Evolutionary conservation across 2,329 filamentous ascomycete species (phyloP), one percentile per base, ranked within the genome.

Genomic region (Aureobasidium subglaciale): DNA sequence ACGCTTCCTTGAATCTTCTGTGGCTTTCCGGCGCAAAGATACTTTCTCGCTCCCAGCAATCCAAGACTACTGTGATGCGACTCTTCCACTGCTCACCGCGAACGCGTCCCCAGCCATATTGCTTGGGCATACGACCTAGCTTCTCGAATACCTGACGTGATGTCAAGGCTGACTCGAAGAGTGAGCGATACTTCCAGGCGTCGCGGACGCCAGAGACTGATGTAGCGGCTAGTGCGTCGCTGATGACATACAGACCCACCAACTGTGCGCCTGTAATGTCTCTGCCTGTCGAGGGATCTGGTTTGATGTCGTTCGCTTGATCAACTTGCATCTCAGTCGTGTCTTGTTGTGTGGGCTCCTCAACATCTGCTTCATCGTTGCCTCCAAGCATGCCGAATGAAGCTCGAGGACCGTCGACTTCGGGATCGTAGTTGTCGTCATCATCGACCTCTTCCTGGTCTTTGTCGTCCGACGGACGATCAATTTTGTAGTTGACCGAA

Each of bases 31-130:
- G 81, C 1, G 87, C 84, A 62, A 95, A 95, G 1, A 82, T 78
- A 62, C 75, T 80, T 76, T 78, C 81, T 10, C 75, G 75, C 68
- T 83, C 79, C 81, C 88, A 93, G 32, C 90, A 73, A 43, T 80
- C 78, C 8, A 93, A 73, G 2, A 93, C 77, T 5, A 83, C 77
- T 2, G 79, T 78, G 35, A 93, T 77, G 63, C 86, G 90, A 48
- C 88, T 81, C 69, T 87, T 88, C 87, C 88, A 93, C 70, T 92
- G 91, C 59, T 93, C 88, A 3, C 85, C 85, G 18, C 88, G 85
- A 59, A 96, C 73, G 1, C 88, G 82, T 9, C 91, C 91, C 90
- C 90, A 95, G 41, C 78, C 78, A 20, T 87, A 73, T 54, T 82
- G 83, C 63, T 86, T 84, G 7, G 90, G 83, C 58, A 95, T 79